Conservation (phyloP, 2,329 filamentous ascomycete species). For the Penicillium capsulatum region DNA sequence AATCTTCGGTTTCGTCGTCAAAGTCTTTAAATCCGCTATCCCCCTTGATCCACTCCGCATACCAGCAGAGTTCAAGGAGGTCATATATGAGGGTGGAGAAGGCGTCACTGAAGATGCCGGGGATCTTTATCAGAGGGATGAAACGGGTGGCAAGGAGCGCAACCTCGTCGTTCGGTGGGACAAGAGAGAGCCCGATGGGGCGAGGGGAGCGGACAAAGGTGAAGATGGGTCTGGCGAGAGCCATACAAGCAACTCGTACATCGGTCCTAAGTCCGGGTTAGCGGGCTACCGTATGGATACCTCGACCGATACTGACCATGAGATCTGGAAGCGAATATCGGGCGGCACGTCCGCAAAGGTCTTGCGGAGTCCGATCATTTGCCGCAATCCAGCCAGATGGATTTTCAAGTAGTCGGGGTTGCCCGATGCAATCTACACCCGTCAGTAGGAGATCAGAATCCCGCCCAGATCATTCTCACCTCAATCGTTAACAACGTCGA, state of each 20-base stretch:
- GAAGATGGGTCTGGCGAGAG: constrained; percentile 37
- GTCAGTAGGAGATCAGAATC: no score
- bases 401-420: constrained; percentile 40
- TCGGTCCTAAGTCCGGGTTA: constrained; percentile 33
- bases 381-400: constrained; percentile 37
- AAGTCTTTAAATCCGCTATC: constrained; percentile 27
- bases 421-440: constrained; percentile 35
- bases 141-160: constrained; percentile 32
- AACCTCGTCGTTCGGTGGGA: constrained; percentile 30
- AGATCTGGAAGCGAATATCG: constrained; percentile 38
- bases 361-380: constrained; percentile 38
- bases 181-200: constrained; percentile 28
- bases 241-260: constrained; percentile 40
- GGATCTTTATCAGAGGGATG: constrained; percentile 31
- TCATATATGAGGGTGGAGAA: constrained; percentile 35
- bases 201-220: constrained; percentile 35
- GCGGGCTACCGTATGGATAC: background rate
- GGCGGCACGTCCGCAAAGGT: constrained; percentile 37
- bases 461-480: constrained; percentile 21
- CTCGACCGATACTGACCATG: constrained; percentile 29
- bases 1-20: constrained; percentile 35
- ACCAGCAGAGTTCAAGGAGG: constrained; percentile 34
- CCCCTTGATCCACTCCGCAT: constrained; percentile 37
- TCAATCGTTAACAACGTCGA: constrained; percentile 39
- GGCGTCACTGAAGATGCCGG: constrained; percentile 32